Percentiles rank a stretch among this genome's conserved stretches.
These are phyloP conservation scores for Saccharomycopsis javanensis DNA, from an alignment of 805 yeast genomes.

Conservation along the genomic window DNA sequence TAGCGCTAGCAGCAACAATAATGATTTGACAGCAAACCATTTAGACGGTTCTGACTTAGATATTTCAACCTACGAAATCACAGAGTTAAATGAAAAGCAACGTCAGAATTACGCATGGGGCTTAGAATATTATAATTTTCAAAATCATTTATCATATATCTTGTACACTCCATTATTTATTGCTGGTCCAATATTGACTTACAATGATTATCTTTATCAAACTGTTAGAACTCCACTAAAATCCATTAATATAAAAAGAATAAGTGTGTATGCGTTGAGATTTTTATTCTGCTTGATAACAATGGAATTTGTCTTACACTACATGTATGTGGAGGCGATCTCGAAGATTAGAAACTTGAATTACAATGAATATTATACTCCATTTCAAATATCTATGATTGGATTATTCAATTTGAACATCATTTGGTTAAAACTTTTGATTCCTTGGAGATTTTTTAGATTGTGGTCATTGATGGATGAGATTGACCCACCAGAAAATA, in stretches of 20 bases:
- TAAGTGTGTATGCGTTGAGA: constrained; percentile 53
- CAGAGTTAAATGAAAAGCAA: constrained; percentile 44
- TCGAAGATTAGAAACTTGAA: constrained; percentile 85
- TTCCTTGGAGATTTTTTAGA: constrained; percentile 94
- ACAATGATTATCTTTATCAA: constrained; percentile 84
- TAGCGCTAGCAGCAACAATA: neutral
- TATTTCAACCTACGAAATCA: neutral
- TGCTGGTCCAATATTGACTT: constrained; percentile 92
- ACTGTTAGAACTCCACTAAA: constrained; percentile 36
- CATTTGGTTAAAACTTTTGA: constrained; percentile 84
- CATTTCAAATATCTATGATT: constrained; percentile 90
- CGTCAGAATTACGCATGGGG: constrained; percentile 58
- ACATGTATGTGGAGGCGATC: constrained; percentile 86
- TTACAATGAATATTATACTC: constrained; percentile 48
- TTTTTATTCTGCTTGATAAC: constrained; percentile 64
- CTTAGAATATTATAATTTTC: constrained; percentile 46
- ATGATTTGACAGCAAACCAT: neutral
- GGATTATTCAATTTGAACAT: constrained; percentile 84
- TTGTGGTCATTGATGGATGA: constrained; percentile 90
- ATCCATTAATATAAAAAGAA: constrained; percentile 47
- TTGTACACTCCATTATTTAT: constrained; percentile 82
- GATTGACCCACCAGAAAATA: constrained; percentile 94
- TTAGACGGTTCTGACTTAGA: neutral
- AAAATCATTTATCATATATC: constrained; percentile 65
- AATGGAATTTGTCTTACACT: constrained; percentile 87